Base-by-base conservation (phyloP, 352 stramenopile genomes). In the Pythium brachiatum region DNA sequence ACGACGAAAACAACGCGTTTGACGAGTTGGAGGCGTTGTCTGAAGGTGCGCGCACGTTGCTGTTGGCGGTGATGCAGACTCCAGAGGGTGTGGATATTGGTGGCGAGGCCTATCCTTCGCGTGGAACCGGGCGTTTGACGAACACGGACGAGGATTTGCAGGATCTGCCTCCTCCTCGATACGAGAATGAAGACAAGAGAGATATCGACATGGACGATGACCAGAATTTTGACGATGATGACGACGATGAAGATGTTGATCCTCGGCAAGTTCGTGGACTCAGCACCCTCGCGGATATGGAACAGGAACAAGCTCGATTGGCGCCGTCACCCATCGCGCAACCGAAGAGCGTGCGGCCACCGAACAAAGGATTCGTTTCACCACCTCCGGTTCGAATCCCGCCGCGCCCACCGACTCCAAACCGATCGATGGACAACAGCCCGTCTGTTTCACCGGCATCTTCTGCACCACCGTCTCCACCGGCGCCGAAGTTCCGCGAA, bases 61-160 rank as follows among this genome's bases (percentile, higher is more conserved):
- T 96, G 39, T 70, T 96, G 53, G 87, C 87, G 31, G 85, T 96
- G 6, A 96, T 96, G 87, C 85, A 94, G 56, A 96, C 85, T 2
- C 87, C 87, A 4, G 85, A 94, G 26, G 83, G 85, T 21, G 70
- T 94, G 39, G 85, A 96, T 39, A 69, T 94, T 57, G 78, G 79
- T 29, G 78, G 72, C n/a, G 81, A 91, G 11, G 78, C 74, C n/a
- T 90, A 81, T 41, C 72, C 78, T 31, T 71, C 68, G 43, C 74
- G 75, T 44, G 47, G 41, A n/a, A 29, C 52, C 65, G 36, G 52
- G 61, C 23, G 57, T 58, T 31, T 26, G 18, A 51, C 53, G 51
- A 71, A 86, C 29, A 64, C 27, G 1, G 41, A 52, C 13, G 25
- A 50, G 7, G 39, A 54, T 16, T 53, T 38, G 7, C 48, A 27